Conservation (phyloP, 208 protist species). For the Entamoeba invadens region DNA sequence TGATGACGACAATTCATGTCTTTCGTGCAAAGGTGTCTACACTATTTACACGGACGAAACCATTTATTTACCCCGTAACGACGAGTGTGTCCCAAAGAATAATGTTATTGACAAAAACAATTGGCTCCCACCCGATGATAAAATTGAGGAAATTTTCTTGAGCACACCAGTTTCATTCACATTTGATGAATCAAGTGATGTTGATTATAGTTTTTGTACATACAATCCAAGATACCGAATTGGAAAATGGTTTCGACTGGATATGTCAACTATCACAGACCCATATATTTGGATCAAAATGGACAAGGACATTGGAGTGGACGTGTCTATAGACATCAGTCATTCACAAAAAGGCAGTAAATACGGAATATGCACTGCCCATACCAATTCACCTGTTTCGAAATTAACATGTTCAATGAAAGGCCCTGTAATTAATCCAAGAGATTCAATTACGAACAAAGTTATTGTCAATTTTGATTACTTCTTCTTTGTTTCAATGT, state of each 20-base stretch:
- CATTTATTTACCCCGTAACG: neutral
- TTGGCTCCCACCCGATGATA: neutral
- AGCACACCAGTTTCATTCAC: neutral
- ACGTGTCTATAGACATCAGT: neutral
- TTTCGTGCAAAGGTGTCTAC: too few species aligned
- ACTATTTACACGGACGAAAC: too few species aligned
- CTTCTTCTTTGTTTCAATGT: neutral
- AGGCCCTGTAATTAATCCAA: neutral
- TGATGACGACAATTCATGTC: neutral
- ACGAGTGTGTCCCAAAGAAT: neutral
- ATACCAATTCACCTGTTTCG: neutral
- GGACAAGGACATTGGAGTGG: neutral
- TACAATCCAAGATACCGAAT: neutral
- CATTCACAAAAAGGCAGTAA: neutral
- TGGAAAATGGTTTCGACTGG: neutral
- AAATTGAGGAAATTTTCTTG: neutral
- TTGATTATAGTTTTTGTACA: neutral
- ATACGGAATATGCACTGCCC: neutral
- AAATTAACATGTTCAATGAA: neutral
- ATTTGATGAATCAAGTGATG: neutral
- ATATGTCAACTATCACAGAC: neutral
- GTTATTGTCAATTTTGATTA: neutral
- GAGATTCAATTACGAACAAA: neutral
- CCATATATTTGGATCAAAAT: neutral
- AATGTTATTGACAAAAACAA: neutral